Percentiles rank a stretch among this genome's conserved stretches.
Conservation (phyloP, 352 stramenopile genomes). For the Phytophthora kernoviae region DNA sequence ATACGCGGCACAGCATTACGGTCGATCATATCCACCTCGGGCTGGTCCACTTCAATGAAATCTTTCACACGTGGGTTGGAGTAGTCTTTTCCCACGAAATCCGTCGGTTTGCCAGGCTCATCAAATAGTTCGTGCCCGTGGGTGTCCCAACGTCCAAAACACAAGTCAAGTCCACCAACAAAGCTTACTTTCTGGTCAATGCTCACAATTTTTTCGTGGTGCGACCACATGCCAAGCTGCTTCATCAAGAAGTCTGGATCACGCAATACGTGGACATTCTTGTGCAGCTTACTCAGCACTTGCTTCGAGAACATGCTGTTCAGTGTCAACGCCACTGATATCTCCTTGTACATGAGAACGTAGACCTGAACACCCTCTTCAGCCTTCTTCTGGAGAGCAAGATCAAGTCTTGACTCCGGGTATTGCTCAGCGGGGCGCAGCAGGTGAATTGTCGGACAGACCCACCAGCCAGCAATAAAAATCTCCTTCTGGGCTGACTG, state of each 20-base stretch:
- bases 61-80: slow-evolving; percentile 88
- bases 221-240: slow-evolving; percentile 86
- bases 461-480: slow-evolving; percentile 92
- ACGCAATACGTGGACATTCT: slow-evolving; percentile 87
- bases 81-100: slow-evolving; percentile 86
- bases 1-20: slow-evolving; percentile 72
- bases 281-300: slow-evolving; percentile 63
- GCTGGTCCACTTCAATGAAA: slow-evolving; percentile 78
- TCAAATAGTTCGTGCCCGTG: slow-evolving; percentile 73
- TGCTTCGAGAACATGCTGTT: slow-evolving; percentile 88
- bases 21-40: slow-evolving; percentile 82
- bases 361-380: slow-evolving; percentile 89
- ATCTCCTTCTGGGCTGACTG: slow-evolving; percentile 79
- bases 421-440: slow-evolving; percentile 61
- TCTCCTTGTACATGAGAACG: slow-evolving; percentile 93
- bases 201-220: slow-evolving; percentile 94
- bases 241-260: slow-evolving; percentile 91
- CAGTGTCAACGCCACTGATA: slow-evolving; percentile 79
- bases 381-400: slow-evolving; percentile 69
- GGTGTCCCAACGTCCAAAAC: slow-evolving; percentile 90
- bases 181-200: slow-evolving; percentile 90
- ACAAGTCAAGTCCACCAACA: slow-evolving; percentile 90
- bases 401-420: slow-evolving; percentile 71
- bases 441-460: slow-evolving; percentile 86
- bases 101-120: slow-evolving; percentile 42